Percentiles rank a stretch among this genome's conserved stretches.
Conservation (phyloP, 2,329 filamentous ascomycete genomes). For the Colletotrichum orbiculare region DNA sequence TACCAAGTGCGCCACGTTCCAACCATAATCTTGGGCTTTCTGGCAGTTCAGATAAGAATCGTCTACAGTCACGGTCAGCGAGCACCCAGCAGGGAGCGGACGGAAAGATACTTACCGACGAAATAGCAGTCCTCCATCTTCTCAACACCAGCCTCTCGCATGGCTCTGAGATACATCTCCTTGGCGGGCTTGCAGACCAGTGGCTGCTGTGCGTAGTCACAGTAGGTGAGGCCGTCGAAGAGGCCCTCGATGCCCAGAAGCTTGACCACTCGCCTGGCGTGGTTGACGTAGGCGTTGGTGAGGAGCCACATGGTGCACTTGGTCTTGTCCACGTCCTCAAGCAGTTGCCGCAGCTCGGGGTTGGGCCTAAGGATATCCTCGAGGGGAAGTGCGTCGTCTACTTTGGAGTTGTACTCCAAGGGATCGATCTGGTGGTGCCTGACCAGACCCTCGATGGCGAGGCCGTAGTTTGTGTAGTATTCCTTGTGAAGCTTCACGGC, state of each 20-base stretch:
- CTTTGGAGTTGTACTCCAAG: constrained; percentile 91
- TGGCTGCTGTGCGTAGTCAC: constrained; percentile 80
- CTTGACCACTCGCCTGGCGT: constrained; percentile 83
- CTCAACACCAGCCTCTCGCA: constrained; percentile 81
- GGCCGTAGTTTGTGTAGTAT: constrained; percentile 95
- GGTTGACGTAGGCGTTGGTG: constrained; percentile 94
- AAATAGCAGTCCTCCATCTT: constrained; percentile 84
- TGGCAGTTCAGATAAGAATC: constrained; percentile 88
- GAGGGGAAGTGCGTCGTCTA: constrained; percentile 93
- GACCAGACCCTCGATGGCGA: constrained; percentile 96
- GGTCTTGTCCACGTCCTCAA: constrained; percentile 83
- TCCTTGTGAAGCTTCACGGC: constrained; percentile 87
- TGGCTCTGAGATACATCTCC: constrained; percentile 89
- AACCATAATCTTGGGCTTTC: constrained; percentile 82
- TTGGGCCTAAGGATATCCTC: constrained; percentile 86
- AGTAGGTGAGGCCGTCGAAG: constrained; percentile 95
- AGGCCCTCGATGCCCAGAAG: constrained; percentile 86
- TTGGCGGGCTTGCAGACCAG: constrained; percentile 88
- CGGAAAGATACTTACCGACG: constrained; percentile 73
- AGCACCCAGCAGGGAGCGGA: background rate
- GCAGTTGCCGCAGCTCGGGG: constrained; percentile 76
- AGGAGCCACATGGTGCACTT: constrained; percentile 94
- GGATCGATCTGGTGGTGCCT: constrained; percentile 95
- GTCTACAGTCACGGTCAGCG: constrained; percentile 62
- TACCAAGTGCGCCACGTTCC: constrained; percentile 87